These are phyloP conservation scores for Trichoderma koningii DNA, from an alignment of 2,329 filamentous ascomycete genomes.

Conservation along the genomic window DNA sequence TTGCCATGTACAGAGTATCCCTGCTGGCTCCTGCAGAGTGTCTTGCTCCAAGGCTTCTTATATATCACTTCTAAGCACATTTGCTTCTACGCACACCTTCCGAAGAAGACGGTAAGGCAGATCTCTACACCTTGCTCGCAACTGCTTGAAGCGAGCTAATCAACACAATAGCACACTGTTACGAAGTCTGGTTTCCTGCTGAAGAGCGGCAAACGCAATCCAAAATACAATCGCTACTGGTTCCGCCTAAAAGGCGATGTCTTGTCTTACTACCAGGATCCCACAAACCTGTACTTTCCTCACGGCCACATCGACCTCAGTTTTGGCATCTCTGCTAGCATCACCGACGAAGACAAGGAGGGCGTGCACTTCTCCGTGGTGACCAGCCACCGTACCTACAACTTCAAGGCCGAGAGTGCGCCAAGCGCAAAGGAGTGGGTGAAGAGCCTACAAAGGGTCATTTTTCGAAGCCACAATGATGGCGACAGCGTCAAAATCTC, in stretches of 20 bases:
- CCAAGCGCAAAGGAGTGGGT: constrained; percentile 96
- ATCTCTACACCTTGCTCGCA: not conserved
- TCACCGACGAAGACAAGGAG: constrained; percentile 77
- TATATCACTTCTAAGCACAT: constrained; percentile 93
- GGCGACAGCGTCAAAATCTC: constrained; percentile 97
- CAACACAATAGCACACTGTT: constrained; percentile 59
- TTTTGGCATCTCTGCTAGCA: constrained; percentile 83
- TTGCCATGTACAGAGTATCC: constrained; percentile 68
- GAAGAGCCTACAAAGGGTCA: constrained; percentile 87
- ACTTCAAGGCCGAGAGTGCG: constrained; percentile 85
- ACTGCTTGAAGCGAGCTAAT: constrained; percentile 7
- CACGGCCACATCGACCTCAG: constrained; percentile 88
- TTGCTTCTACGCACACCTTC: constrained; percentile 97
- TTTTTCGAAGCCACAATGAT: constrained; percentile 93
- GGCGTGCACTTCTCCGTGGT: constrained; percentile 75
- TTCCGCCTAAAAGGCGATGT: constrained; percentile 91
- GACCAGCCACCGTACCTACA: constrained; percentile 79
- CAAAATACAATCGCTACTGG: constrained; percentile 88
- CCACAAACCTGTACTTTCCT: constrained; percentile 86
- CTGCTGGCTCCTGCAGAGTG: constrained; percentile 89
- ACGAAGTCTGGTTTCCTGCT: constrained; percentile 85
- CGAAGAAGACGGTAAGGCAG: constrained; percentile 75
- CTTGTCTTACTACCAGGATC: constrained; percentile 82
- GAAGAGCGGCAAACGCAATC: constrained; percentile 86
- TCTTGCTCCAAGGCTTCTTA: constrained; percentile 90